Base-by-base conservation (phyloP, 305 asterid genomes). In the Coffea humblotiana region DNA sequence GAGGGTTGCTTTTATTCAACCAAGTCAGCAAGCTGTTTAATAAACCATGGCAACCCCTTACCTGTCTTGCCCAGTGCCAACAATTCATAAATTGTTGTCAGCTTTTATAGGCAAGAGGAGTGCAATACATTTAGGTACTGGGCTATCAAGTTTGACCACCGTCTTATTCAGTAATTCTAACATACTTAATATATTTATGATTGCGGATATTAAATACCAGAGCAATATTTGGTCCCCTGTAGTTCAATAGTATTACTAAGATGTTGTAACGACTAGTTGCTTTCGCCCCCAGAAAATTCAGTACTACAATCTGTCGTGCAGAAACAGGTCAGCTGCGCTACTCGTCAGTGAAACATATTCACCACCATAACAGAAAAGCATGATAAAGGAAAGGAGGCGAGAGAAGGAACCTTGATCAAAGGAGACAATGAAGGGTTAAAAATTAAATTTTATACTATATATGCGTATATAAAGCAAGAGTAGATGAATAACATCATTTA, bases 61-160 rank as follows among this genome's bases (percentile, higher is more conserved):
- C 91, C 86, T 85, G 88, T 83, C 82, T 77, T 87, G 84, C 88
- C 81, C 82, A 43, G 86, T 83, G 88, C 86, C 82, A 65, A 82
- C 25, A 63, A 27, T 58, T 25, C 25, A 58, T 25, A 6, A 32
- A 76, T 13, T n/a, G 3, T 61, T 8, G 43, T 45, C 68, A 65
- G 43, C 37, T 76, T 32, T 35, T 65, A 40, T 19, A 7, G 43
- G 43, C 18, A 60, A 75, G 56, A 61, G 32, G 14, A 66, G 29
- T 61, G 79, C 43, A 10, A 23, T 40, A 11, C 47, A 48, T 47
- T 32, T n/a, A 40, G 25, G 23, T 27, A 40, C 6, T 75, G 56
- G 23, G 21, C 78, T 40, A 15, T 25, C 12, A 4, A 75, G 11
- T 23, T 37, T 60, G 43, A 23, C 12, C 56, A 71, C 21, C 45